phyloP scores from a whole-genome alignment of 129 eudicot species.

The Chrysanthemum lavandulifolium region DNA sequence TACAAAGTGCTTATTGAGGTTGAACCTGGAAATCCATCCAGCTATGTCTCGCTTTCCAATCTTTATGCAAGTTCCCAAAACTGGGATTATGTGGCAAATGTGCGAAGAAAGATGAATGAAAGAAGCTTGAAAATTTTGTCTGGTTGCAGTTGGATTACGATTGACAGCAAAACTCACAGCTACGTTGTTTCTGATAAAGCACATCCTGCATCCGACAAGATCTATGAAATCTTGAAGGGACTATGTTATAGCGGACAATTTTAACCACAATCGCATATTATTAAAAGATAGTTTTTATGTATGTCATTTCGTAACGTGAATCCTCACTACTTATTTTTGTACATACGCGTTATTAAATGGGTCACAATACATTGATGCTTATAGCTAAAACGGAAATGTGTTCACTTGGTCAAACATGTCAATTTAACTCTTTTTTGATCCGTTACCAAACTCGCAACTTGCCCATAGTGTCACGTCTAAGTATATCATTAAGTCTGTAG shows the following conservation, averaged over 20 bases:
- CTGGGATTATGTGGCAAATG: constrained; percentile 51
- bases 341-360: too few relatives aligned
- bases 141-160: constrained; percentile 76
- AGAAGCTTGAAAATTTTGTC: constrained; percentile 56
- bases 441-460: too few relatives aligned
- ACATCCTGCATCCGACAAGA: constrained; percentile 39
- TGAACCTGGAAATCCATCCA: constrained; percentile 61
- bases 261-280: too few relatives aligned
- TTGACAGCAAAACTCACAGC: constrained; percentile 45
- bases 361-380: too few relatives aligned
- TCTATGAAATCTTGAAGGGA: constrained; percentile 44
- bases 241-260: constrained; percentile 17
- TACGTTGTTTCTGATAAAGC: constrained; percentile 50
- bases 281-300: too few relatives aligned
- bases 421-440: too few relatives aligned
- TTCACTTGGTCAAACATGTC: too few relatives aligned
- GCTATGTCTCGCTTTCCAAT: constrained; percentile 58
- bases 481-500: too few relatives aligned
- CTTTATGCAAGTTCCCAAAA: constrained; percentile 46
- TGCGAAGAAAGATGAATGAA: constrained; percentile 55
- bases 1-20: constrained; percentile 45
- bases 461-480: too few relatives aligned
- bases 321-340: too few relatives aligned
- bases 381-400: too few relatives aligned
- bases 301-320: too few relatives aligned